These are phyloP conservation scores for Agapanthus africanus DNA, from an alignment of 106 monocot species.

Conservation along the genomic window DNA sequence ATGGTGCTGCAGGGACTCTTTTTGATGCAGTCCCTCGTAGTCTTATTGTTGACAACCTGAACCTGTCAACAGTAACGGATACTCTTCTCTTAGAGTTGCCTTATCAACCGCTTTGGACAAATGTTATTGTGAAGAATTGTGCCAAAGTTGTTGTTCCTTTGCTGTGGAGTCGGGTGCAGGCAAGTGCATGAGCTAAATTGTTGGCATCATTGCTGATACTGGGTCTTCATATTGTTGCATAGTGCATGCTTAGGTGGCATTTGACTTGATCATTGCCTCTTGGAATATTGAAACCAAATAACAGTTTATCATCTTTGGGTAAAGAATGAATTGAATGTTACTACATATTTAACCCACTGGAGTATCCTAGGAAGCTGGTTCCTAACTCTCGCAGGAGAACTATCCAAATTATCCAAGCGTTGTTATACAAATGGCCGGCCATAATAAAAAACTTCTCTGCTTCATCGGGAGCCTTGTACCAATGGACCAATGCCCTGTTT, in stretches of 20 bases:
- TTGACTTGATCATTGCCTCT: neutral
- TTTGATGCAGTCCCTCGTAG: slow-evolving; percentile 91
- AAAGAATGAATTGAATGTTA: no score
- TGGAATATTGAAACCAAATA: no score
- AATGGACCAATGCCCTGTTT: neutral
- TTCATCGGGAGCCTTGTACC: no score
- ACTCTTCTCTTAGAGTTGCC: slow-evolving; percentile 96
- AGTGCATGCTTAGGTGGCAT: no score
- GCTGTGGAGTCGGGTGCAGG: slow-evolving; percentile 98
- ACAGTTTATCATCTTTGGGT: no score
- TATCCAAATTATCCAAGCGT: no score
- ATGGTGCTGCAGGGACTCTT: slow-evolving; percentile 97
- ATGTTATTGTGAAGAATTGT: slow-evolving; percentile 83
- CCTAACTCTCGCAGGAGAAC: no score
- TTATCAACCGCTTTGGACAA: slow-evolving; percentile 90
- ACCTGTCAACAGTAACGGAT: slow-evolving; percentile 84
- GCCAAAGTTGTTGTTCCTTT: slow-evolving; percentile 95
- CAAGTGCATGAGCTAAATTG: slow-evolving; percentile 7
- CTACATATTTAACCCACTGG: no score
- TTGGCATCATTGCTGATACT: neutral
- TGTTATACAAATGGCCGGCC: no score
- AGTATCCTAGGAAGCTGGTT: no score
- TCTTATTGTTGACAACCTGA: slow-evolving; percentile 79
- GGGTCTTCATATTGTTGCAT: neutral
- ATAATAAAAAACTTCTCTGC: no score